Conservation (phyloP, 2,329 filamentous ascomycete genomes). For the Calonectria hawksworthii region DNA sequence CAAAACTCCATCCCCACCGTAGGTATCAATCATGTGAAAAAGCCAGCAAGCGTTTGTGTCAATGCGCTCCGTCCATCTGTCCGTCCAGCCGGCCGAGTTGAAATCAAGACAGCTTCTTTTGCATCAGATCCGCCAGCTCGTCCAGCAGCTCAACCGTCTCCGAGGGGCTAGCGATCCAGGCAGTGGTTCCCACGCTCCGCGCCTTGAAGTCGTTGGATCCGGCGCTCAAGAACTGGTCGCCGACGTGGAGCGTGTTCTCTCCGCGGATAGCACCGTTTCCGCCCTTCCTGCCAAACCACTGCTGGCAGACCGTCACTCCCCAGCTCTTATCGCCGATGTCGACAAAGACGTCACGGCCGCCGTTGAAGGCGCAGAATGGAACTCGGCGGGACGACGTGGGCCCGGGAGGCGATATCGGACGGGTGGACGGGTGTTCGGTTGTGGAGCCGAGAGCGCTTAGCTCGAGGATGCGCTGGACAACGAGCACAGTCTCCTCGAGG, state of each 20-base stretch:
- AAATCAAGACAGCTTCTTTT: slow-evolving; percentile 49
- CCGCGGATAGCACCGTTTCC: slow-evolving; percentile 68
- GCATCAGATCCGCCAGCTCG: slow-evolving; percentile 76
- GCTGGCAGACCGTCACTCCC: slow-evolving; percentile 93
- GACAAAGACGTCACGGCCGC: slow-evolving; percentile 96
- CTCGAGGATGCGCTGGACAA: slow-evolving; percentile 93
- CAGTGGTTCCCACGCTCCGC: slow-evolving; percentile 90
- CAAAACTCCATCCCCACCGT: background rate
- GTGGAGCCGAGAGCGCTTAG: slow-evolving; percentile 71
- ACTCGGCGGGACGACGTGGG: slow-evolving; percentile 57
- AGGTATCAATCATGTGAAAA: slow-evolving; percentile 2
- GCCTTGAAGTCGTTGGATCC: slow-evolving; percentile 98
- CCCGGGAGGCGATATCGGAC: slow-evolving; percentile 31
- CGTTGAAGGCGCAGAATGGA: slow-evolving; percentile 98
- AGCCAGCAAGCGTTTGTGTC: background rate
- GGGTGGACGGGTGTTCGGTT: slow-evolving; percentile 45
- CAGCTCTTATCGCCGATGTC: slow-evolving; percentile 98
- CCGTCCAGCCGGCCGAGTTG: background rate
- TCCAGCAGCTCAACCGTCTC: slow-evolving; percentile 94
- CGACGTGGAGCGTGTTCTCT: slow-evolving; percentile 90
- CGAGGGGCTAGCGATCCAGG: slow-evolving; percentile 93
- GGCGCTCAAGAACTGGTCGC: slow-evolving; percentile 95
- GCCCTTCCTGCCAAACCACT: slow-evolving; percentile 78
- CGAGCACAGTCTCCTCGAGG: slow-evolving; percentile 94
- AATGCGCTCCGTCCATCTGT: background rate